Evolutionary conservation across 768 basidiomycete species (phyloP), one percentile per base, ranked within the genome.

Genomic region (Phlegmacium glaucopus): DNA sequence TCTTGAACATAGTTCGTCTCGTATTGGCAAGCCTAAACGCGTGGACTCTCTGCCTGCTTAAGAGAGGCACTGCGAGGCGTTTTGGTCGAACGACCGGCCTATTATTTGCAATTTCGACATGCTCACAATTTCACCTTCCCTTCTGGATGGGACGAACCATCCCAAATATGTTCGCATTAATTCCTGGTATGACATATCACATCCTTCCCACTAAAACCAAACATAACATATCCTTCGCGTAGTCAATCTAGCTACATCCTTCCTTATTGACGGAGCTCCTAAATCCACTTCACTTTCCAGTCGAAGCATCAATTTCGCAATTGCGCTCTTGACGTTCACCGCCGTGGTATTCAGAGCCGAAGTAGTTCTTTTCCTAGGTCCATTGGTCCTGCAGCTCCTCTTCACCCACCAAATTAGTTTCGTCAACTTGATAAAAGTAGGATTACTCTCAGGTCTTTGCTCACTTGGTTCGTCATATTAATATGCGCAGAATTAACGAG

Each of bases 91-190:
- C 64, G 3, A 75, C 83, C 0, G 72, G 81, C 11, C 57, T 75
- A 12, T 73, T 80, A 56, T 95, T 85, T 61, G 64, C 78, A 1
- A 51, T 94, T 0, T 61, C 96, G n/a, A 82, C 82, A 4, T 75
- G 81, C 53, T 81, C 85, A 0, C 93, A 95, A 60, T 98, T 96
- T 60, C 96, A 98, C 61, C 61, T 94, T 5, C 84, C 85, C 6
- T 99, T 91, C 63, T 98, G 92, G 85, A 90, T 93, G 75, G 84
- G 93, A 2, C 70, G 96, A 45, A 96, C 95, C 0, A 66, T 98
- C 6, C 95, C 96, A 1, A 99, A 98, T 63, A 95, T 93, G 84
- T 83, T 94, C 51, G 93, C 93, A 4, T 68, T 94, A 13, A 70
- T 87, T 2, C 80, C 85, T 38, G 89, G 93, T 94, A 52, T 17